These are phyloP conservation scores for Mycena crocata DNA, from an alignment of 768 basidiomycete genomes.

Conservation along the genomic window DNA sequence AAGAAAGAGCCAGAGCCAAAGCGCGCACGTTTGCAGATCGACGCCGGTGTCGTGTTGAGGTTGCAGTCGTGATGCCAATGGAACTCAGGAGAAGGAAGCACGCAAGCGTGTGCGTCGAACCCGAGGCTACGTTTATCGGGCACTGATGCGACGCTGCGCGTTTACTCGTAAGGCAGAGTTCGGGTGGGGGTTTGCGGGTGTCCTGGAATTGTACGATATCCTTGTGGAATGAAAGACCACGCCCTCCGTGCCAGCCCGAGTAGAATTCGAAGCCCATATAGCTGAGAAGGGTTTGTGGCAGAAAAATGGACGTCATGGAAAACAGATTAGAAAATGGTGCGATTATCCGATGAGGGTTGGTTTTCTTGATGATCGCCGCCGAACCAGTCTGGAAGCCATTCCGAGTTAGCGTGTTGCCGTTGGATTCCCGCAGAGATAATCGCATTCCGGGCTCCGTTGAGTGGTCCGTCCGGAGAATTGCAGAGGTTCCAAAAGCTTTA, in stretches of 20 bases:
- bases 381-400: background rate
- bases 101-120: slow-evolving; percentile 9
- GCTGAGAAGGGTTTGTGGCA: background rate
- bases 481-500: background rate
- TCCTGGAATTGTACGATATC: slow-evolving; percentile 13
- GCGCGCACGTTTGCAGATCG: background rate
- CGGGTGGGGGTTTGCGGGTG: background rate
- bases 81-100: background rate
- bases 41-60: background rate
- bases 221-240: background rate
- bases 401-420: background rate
- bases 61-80: background rate
- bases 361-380: background rate
- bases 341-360: background rate
- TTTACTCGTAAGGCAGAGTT: background rate
- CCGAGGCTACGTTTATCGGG: slow-evolving; percentile 11
- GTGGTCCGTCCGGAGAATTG: slow-evolving; percentile 2
- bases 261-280: background rate
- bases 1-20: background rate
- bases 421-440: background rate
- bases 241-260: slow-evolving; percentile 10
- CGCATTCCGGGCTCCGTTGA: background rate
- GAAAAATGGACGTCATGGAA: background rate
- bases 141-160: slow-evolving; percentile 15
- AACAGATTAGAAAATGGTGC: background rate